These are phyloP conservation scores for Actinidia polygama DNA, from an alignment of 179 eudicot genomes.

Conservation along the genomic window DNA sequence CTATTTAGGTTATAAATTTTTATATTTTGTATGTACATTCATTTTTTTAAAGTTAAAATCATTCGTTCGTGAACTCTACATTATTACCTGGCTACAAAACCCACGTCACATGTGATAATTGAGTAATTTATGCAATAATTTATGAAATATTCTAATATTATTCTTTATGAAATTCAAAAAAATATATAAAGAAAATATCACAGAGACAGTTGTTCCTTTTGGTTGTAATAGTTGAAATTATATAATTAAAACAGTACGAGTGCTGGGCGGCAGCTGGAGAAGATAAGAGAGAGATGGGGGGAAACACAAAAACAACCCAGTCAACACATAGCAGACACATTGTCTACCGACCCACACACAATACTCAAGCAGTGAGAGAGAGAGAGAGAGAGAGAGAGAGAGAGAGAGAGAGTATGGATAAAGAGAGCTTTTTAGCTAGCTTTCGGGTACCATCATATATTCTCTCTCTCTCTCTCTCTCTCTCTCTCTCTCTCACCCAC, in stretches of 20 bases:
- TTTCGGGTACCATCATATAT: constrained; percentile 18
- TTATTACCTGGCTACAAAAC: no score
- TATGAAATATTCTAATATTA: no score
- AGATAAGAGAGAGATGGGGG: constrained; percentile 7
- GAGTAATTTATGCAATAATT: no score
- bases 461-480: background rate
- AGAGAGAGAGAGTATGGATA: constrained; percentile 23
- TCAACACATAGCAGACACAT: constrained; percentile 45
- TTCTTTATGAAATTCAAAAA: no score
- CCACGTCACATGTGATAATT: no score
- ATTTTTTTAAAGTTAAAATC: no score
- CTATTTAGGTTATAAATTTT: no score
- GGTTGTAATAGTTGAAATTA: constrained; percentile 46
- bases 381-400: constrained; percentile 16
- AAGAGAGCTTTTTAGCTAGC: constrained; percentile 17
- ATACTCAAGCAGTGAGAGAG: constrained; percentile 21
- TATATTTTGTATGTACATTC: no score
- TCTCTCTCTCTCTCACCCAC: constrained; percentile 18
- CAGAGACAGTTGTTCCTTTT: no score
- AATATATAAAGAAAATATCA: no score
- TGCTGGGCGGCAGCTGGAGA: background rate
- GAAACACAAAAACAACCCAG: constrained; percentile 38
- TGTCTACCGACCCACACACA: constrained; percentile 54
- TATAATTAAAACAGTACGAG: constrained; percentile 31
- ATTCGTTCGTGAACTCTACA: no score